Evolutionary conservation across 768 basidiomycete genomes (phyloP).

Genomic region (Mycena galopus): DNA sequence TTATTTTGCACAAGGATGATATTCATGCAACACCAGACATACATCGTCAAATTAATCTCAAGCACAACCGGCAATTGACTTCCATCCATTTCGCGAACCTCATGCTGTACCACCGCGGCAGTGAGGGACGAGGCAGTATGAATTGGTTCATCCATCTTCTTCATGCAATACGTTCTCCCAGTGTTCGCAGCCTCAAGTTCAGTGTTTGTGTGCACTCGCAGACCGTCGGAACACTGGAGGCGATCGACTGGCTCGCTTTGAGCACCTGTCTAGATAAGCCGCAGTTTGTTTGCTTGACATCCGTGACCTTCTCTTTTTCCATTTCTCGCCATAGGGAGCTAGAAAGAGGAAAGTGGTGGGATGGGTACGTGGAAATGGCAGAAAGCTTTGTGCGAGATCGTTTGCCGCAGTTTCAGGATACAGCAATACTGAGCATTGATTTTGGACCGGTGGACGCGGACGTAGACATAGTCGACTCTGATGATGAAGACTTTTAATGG

Average conservation of each 20-base stretch:
- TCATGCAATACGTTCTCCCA: neutral
- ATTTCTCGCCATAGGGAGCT: constrained; percentile 11
- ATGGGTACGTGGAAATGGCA: constrained; percentile 11
- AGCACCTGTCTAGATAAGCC: constrained; percentile 16
- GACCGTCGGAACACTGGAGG: neutral
- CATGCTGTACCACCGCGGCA: constrained; percentile 6
- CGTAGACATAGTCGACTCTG: neutral
- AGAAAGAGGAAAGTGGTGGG: neutral
- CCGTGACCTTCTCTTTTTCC: constrained; percentile 13
- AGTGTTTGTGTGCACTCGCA: constrained; percentile 12
- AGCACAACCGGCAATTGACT: constrained; percentile 17
- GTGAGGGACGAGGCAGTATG: constrained; percentile 8
- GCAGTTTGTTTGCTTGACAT: constrained; percentile 19
- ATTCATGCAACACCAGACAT: neutral
- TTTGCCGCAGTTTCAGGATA: constrained; percentile 20
- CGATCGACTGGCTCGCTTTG: constrained; percentile 18
- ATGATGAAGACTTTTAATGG: neutral
- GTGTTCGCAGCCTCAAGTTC: constrained; percentile 9
- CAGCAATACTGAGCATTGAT: constrained; percentile 10
- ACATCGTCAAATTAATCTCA: constrained; percentile 22
- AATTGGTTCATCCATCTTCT: constrained; percentile 25
- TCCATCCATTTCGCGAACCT: constrained; percentile 21
- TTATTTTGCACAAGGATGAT: neutral
- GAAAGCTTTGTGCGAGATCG: constrained; percentile 14
- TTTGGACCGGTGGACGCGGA: neutral